Evolutionary conservation across 768 basidiomycete species (phyloP).

Genomic region (Russula olivacea): DNA sequence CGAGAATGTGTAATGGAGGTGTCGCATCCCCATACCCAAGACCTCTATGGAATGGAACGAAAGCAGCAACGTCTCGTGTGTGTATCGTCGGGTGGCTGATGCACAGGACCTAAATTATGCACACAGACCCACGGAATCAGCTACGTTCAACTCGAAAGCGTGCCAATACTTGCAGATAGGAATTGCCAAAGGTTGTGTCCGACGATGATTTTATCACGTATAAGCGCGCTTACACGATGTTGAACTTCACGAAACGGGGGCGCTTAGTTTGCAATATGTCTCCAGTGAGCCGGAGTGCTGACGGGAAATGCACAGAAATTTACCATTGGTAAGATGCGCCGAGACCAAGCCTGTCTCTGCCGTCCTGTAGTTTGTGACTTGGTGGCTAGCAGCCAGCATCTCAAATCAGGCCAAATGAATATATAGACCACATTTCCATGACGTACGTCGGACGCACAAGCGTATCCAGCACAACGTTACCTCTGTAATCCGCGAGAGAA

Average conservation of each 20-base stretch:
- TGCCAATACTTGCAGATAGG: conserved; percentile 39
- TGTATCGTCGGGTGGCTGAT: conserved; percentile 46
- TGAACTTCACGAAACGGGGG: conserved; percentile 46
- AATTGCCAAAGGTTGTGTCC: conserved; percentile 52
- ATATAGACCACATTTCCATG: background rate
- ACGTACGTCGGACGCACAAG: conserved; percentile 48
- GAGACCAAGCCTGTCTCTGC: conserved; percentile 43
- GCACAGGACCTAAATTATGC: conserved; percentile 41
- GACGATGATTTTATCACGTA: conserved; percentile 46
- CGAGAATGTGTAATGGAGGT: conserved; percentile 39
- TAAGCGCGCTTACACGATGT: conserved; percentile 37
- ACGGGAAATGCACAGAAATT: background rate
- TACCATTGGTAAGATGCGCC: conserved; percentile 39
- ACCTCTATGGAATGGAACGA: conserved; percentile 44
- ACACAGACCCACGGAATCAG: background rate
- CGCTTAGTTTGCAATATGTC: conserved; percentile 31
- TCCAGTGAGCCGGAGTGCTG: background rate
- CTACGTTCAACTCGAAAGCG: conserved; percentile 2
- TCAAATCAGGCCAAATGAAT: background rate
- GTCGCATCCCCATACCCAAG: conserved; percentile 30
- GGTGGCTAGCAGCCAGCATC: conserved; percentile 35
- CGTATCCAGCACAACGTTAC: conserved; percentile 42
- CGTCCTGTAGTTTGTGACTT: conserved; percentile 43
- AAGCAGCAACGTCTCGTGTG: conserved; percentile 52
- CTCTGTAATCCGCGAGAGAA: conserved; percentile 45